These are phyloP conservation scores for Craterostigma plantagineum DNA, from an alignment of 257 asterid species.

Conservation along the genomic window DNA sequence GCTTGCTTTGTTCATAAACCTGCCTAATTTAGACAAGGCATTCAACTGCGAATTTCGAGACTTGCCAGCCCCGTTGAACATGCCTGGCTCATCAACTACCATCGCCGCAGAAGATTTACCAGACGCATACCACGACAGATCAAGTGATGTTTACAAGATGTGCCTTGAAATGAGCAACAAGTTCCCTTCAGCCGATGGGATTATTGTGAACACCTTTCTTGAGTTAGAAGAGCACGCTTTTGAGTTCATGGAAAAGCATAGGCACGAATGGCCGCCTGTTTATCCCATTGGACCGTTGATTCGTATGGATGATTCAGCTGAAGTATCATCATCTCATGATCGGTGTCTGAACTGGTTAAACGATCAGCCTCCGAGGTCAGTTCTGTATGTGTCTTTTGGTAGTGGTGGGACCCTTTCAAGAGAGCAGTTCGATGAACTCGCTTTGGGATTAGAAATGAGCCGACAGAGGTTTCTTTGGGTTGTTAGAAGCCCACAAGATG, in stretches of 20 bases:
- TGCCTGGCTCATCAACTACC: no score
- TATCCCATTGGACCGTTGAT: conserved; percentile 4
- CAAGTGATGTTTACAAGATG: conserved; percentile 7
- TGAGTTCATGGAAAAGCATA: neutral
- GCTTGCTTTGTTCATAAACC: no score
- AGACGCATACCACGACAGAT: conserved; percentile 6
- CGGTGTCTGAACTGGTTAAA: conserved; percentile 7
- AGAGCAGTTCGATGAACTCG: conserved; percentile 3
- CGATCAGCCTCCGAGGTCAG: neutral
- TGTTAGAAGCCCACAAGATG: conserved; percentile 5
- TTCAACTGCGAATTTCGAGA: no score
- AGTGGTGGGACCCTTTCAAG: conserved; percentile 6
- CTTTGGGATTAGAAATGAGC: conserved; percentile 4
- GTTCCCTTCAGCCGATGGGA: conserved; percentile 10
- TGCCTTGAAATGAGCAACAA: conserved; percentile 1
- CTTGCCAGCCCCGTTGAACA: no score
- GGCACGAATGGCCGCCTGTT: conserved; percentile 2
- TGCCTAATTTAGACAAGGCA: no score
- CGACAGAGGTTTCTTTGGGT: conserved; percentile 4
- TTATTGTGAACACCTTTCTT: conserved; percentile 14
- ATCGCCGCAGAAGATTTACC: conserved; percentile 8
- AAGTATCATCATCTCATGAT: neutral
- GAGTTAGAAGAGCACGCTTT: conserved; percentile 16
- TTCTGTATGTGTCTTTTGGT: conserved; percentile 7
- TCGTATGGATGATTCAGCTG: neutral